Evolutionary conservation across 2,329 filamentous ascomycete species (phyloP).

Genomic region (Aspergillus carbonarius): DNA sequence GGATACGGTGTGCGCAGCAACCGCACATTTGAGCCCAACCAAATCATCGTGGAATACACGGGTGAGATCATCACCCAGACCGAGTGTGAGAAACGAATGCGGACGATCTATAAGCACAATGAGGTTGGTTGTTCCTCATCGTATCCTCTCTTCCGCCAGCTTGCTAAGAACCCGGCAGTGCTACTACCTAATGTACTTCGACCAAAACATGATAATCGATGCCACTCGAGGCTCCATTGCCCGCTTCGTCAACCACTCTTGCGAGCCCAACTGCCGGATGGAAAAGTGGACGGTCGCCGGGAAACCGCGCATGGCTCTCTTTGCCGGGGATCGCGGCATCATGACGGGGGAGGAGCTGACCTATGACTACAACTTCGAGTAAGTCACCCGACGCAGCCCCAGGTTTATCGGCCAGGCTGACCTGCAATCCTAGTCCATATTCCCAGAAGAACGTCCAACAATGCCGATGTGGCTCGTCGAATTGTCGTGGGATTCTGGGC

Average conservation of each 20-base stretch:
- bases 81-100: conserved; percentile 92
- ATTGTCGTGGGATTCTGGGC: conserved; percentile 63
- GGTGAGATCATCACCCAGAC: conserved; percentile 96
- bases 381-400: conserved; percentile 26
- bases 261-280: conserved; percentile 95
- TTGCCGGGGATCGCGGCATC: conserved; percentile 85
- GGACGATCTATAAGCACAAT: conserved; percentile 88
- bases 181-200: conserved; percentile 98
- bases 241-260: conserved; percentile 97
- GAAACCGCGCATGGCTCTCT: conserved; percentile 93
- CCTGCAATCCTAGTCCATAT: conserved; percentile 46
- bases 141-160: neutral
- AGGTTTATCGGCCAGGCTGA: neutral
- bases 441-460: conserved; percentile 63
- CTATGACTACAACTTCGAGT: conserved; percentile 83
- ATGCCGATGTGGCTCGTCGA: conserved; percentile 61
- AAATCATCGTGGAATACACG: conserved; percentile 98
- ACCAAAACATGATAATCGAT: conserved; percentile 98
- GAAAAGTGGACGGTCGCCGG: conserved; percentile 95
- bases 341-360: conserved; percentile 95
- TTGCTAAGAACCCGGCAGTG: conserved; percentile 57
- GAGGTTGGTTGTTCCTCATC: conserved; percentile 59
- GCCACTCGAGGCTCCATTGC: conserved; percentile 94
- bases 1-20: conserved; percentile 92
- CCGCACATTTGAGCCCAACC: conserved; percentile 78